Evolutionary conservation across 163 green algal genomes (phyloP).

Genomic region (Scenedesmus sp.): DNA sequence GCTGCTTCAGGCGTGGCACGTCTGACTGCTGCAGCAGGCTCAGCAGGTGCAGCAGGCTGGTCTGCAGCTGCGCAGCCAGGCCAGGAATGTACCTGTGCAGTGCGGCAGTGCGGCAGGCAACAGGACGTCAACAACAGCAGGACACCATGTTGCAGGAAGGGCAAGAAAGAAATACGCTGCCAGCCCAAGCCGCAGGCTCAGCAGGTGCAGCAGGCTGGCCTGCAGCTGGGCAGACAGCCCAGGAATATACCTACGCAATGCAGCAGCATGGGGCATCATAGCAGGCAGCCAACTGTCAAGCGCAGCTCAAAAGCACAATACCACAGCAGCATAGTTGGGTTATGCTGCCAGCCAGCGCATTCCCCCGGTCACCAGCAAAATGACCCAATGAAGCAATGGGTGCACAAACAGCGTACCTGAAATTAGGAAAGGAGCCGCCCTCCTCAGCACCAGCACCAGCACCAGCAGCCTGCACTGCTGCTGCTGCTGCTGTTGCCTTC

Average conservation of each 20-base stretch:
- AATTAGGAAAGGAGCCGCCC: constrained; percentile 63
- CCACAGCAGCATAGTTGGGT: background rate
- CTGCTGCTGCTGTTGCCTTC: constrained; percentile 8
- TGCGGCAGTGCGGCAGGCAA: too few species aligned
- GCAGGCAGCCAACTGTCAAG: background rate
- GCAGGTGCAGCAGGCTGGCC: background rate
- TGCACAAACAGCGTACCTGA: constrained; percentile 20
- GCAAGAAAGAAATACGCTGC: background rate
- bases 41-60: constrained; percentile 71
- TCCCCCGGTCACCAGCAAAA: too few species aligned
- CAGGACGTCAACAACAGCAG: background rate
- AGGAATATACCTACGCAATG: background rate
- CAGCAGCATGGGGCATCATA: background rate
- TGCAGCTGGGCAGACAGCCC: background rate
- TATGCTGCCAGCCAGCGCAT: too few species aligned
- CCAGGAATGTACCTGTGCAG: constrained; percentile 60
- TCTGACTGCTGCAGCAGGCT: constrained; percentile 49
- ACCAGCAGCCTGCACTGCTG: too few species aligned
- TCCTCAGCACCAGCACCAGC: constrained; percentile 15
- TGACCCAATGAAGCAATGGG: too few species aligned
- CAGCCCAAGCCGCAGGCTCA: too few species aligned
- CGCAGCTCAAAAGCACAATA: background rate
- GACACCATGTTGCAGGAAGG: background rate
- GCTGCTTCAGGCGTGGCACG: constrained; percentile 8
- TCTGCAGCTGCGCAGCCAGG: constrained; percentile 60